Percentiles rank a stretch among this genome's conserved stretches.
Conservation (phyloP, 2,329 filamentous ascomycete genomes). For the Waltergamsia citrina region DNA sequence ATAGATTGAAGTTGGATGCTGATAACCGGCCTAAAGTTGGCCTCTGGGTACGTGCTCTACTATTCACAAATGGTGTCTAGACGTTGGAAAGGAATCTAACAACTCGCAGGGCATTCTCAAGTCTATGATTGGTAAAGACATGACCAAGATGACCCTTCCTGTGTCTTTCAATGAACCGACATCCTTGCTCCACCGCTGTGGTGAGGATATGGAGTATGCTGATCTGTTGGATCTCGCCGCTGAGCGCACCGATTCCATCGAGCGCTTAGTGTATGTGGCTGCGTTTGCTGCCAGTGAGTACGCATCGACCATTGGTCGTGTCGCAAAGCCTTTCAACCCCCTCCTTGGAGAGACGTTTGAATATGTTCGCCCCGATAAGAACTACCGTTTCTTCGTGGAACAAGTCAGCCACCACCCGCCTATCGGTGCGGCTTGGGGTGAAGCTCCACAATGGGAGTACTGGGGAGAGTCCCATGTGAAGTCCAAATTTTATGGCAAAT, state of each 20-base stretch:
- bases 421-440: conserved; percentile 85
- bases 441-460: conserved; percentile 92
- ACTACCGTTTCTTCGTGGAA: conserved; percentile 96
- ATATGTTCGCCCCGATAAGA: conserved; percentile 90
- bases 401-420: conserved; percentile 97
- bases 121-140: conserved; percentile 99
- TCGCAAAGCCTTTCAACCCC: conserved; percentile 97
- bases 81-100: background rate
- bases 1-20: conserved; percentile 75
- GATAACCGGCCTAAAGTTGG: conserved; percentile 91
- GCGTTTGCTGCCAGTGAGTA: conserved; percentile 96
- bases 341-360: conserved; percentile 94
- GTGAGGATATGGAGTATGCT: conserved; percentile 96
- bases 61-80: background rate
- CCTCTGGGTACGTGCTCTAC: conserved; percentile 66
- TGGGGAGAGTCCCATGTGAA: conserved; percentile 93
- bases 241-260: conserved; percentile 75
- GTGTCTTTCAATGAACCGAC: conserved; percentile 99
- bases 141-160: conserved; percentile 98
- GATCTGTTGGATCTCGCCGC: conserved; percentile 85
- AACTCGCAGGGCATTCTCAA: conserved; percentile 76
- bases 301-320: conserved; percentile 89
- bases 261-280: conserved; percentile 88
- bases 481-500: conserved; percentile 96
- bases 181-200: conserved; percentile 85